A percentile compares a stretch with the other conserved stretches of the same genome.
phyloP scores from a whole-genome alignment of 2,329 filamentous ascomycete genomes.

The Aureobasidium sp. region DNA sequence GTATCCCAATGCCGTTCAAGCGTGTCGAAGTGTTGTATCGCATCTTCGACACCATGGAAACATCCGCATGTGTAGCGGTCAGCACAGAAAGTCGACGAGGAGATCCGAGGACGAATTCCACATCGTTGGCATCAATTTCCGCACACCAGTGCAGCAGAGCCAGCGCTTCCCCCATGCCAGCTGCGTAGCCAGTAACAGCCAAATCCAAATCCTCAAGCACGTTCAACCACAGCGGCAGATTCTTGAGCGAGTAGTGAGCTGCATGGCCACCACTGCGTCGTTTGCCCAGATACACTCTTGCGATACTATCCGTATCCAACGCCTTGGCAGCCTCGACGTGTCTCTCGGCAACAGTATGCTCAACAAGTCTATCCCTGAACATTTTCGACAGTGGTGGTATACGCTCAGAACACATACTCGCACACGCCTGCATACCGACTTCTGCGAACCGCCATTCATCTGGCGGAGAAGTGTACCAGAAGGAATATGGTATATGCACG shows the following conservation, averaged over 20 bases:
- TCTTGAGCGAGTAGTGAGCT: slow-evolving; percentile 40
- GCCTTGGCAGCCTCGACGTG: slow-evolving; percentile 10
- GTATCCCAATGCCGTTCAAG: background rate
- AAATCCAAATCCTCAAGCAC: slow-evolving; percentile 43
- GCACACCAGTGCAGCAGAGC: slow-evolving; percentile 47
- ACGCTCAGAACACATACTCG: slow-evolving; percentile 14
- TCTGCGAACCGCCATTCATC: background rate
- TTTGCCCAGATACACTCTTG: slow-evolving; percentile 45
- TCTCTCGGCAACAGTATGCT: slow-evolving; percentile 14
- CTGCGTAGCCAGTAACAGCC: slow-evolving; percentile 32
- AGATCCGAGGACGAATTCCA: slow-evolving; percentile 49
- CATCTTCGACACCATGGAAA: background rate
- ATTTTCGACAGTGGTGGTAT: too few species aligned
- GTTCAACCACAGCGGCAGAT: slow-evolving; percentile 45
- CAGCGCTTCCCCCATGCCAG: slow-evolving; percentile 44
- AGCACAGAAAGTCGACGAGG: background rate
- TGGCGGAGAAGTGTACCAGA: background rate
- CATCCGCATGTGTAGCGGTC: background rate
- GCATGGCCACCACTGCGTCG: slow-evolving; percentile 18
- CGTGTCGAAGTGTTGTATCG: background rate
- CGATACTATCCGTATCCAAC: slow-evolving; percentile 36
- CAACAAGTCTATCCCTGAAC: slow-evolving; percentile 18
- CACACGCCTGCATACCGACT: background rate
- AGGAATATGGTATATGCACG: background rate
- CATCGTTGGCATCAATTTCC: slow-evolving; percentile 47